Conservation (phyloP, 164 flowering plant genomes). For the Nelumbo lutea region DNA sequence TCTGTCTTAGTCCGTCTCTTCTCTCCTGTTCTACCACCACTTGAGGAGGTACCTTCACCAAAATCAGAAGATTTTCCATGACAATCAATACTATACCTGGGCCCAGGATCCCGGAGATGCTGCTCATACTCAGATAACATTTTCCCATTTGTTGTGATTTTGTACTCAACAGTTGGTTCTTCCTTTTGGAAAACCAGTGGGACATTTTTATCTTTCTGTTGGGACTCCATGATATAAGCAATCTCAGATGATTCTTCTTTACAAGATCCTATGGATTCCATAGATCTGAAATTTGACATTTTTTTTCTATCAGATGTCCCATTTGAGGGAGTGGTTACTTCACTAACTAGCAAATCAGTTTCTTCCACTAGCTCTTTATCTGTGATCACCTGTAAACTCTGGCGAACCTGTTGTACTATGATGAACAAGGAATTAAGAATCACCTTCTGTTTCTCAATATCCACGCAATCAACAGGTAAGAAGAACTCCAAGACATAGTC, state of each 20-base stretch:
- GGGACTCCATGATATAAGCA: conserved; percentile 21
- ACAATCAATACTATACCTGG: conserved; percentile 21
- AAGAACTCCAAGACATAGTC: conserved; percentile 63
- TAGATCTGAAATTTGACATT: conserved; percentile 8
- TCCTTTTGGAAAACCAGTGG: conserved; percentile 26
- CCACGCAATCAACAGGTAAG: conserved; percentile 32
- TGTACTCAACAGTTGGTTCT: conserved; percentile 22
- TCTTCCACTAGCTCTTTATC: conserved; percentile 55
- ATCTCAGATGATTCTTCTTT: conserved; percentile 25
- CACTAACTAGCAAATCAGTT: conserved; percentile 11
- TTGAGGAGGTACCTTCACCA: conserved; percentile 23
- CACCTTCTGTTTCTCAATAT: conserved; percentile 27
- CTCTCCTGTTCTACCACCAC: conserved; percentile 34
- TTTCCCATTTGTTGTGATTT: conserved; percentile 21
- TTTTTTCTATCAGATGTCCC: conserved; percentile 19
- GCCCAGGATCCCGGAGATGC: conserved; percentile 26
- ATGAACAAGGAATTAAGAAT: conserved; percentile 44
- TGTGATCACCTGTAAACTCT: conserved; percentile 39
- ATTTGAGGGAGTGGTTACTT: conserved; percentile 28
- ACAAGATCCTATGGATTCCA: conserved; percentile 14
- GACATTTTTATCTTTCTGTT: conserved; percentile 18
- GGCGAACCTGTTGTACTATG: conserved; percentile 42
- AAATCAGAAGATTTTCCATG: conserved; percentile 28
- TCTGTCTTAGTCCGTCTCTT: conserved; percentile 63
- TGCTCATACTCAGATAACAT: conserved; percentile 21